Conservation (phyloP, 176 grass and related monocot species). For the Urochloa ruziziensis region DNA sequence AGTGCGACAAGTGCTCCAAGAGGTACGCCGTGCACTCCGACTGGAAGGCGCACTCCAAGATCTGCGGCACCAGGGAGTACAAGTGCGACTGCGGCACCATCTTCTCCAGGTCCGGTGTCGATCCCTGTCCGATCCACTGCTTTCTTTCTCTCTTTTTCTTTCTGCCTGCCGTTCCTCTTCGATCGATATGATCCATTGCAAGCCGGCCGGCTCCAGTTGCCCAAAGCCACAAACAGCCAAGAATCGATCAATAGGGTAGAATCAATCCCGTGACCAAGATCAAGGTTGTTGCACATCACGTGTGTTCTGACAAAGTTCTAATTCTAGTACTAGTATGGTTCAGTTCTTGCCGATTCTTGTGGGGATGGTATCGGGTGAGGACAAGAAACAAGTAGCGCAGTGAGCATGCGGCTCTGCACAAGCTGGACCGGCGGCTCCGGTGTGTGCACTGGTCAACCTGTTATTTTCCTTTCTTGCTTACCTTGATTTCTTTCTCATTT, state of each 20-base stretch:
- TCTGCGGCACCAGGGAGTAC: conserved; percentile 94
- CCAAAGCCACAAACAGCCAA: neutral
- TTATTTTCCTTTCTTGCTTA: neutral
- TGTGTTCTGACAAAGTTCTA: neutral
- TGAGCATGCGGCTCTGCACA: neutral
- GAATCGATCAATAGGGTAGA: neutral
- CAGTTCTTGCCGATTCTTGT: neutral
- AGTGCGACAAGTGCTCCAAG: conserved; percentile 98
- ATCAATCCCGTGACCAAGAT: neutral
- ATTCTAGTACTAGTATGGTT: neutral
- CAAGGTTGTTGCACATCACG: neutral
- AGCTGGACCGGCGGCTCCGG: neutral
- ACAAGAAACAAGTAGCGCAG: neutral
- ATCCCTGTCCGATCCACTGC: too few relatives aligned
- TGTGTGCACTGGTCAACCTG: neutral
- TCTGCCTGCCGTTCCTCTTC: neutral
- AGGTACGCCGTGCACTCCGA: conserved; percentile 97
- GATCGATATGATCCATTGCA: neutral
- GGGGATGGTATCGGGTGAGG: neutral
- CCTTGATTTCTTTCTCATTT: neutral
- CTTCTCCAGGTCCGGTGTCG: conserved; percentile 83
- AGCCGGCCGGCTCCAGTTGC: neutral
- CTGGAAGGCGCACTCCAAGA: conserved; percentile 99
- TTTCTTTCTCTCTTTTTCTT: neutral
- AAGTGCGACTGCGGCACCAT: conserved; percentile 94